Base-by-base conservation (phyloP, 179 eudicot genomes). In the Spergularia azorica region DNA sequence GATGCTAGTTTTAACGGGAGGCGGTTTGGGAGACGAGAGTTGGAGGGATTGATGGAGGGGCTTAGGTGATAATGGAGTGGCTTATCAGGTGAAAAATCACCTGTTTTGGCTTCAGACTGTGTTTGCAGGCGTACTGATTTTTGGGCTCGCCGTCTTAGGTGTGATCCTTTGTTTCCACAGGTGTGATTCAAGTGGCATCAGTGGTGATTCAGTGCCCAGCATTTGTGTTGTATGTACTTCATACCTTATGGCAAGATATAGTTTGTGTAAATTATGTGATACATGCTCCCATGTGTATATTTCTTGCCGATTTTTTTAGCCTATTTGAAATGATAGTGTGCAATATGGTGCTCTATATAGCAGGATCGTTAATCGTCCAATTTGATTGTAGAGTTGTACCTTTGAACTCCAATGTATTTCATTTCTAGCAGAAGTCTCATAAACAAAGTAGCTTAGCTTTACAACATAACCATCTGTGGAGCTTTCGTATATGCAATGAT, bases 11-110 rank as follows among this genome's bases (percentile, higher is more conserved):
- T 86, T 63, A 83, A 80, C 59, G 99, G 99, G 46, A 88, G 91
- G 72, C 84, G 92, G 58, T 93, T 95, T 79, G 99, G 97, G 76
- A 84, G 85, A 83, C 86, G 94, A 79, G 98, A 95, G 70, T 78
- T 95, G 76, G 98, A 90, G 80, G 90, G 90, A 61, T 80, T 93
- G 77, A 71, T 95, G 64, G 90, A 86, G 72, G 90, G 89, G 74
- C 84, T 79, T 57, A 89, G 91, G 79, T 91, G 87, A 90, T 6
- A 7, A 54, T 18, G 18, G 41, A 48, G 46, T 38, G 32, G 38
- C 55, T 67, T 65, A 72, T 76, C 77, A 69, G 82, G 84, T 67
- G 62, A 73, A 71, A 63, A 64, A 56, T 74, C 64, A 60, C 75
- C 83, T 80, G 74, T 6, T 26, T 26, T 57, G 76, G 74, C 82